Percentiles rank a stretch among this genome's conserved stretches.
These are phyloP conservation scores for Stylosanthes scabra DNA, from an alignment of 331 rosid genomes.

Conservation along the genomic window DNA sequence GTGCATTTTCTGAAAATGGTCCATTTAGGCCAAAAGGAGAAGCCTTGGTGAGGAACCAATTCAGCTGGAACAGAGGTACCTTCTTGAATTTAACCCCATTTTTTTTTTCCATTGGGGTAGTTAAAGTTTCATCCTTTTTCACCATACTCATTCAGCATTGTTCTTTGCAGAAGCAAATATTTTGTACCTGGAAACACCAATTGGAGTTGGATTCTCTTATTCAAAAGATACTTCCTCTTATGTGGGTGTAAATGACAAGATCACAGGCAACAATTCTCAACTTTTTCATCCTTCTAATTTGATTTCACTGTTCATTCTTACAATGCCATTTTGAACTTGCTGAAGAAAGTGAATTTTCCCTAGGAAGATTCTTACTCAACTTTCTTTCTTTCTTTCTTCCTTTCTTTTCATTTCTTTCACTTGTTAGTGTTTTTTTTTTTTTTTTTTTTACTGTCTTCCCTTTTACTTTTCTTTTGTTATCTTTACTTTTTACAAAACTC, in stretches of 20 bases:
- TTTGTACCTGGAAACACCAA: slow-evolving; percentile 82
- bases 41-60: slow-evolving; percentile 59
- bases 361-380: slow-evolving; percentile 50
- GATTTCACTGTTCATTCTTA: slow-evolving; percentile 21
- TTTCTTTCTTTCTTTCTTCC: slow-evolving; percentile 24
- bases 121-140: slow-evolving; percentile 30
- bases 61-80: slow-evolving; percentile 79
- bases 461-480: slow-evolving; percentile 34
- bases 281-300: slow-evolving; percentile 17
- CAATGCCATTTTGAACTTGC: slow-evolving; percentile 19
- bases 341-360: slow-evolving; percentile 35
- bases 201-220: slow-evolving; percentile 89
- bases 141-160: slow-evolving; percentile 13
- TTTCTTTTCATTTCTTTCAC: no score
- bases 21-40: slow-evolving; percentile 79
- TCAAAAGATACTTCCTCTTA: slow-evolving; percentile 60
- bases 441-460: slow-evolving; percentile 14
- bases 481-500: slow-evolving; percentile 48
- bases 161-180: slow-evolving; percentile 71
- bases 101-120: no score
- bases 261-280: slow-evolving; percentile 56
- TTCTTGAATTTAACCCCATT: no score
- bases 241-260: slow-evolving; percentile 63
- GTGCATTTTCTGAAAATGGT: slow-evolving; percentile 85
- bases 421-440: not conserved